phyloP scores from a whole-genome alignment of 2,329 filamentous ascomycete genomes.

The Cercospora janseana region DNA sequence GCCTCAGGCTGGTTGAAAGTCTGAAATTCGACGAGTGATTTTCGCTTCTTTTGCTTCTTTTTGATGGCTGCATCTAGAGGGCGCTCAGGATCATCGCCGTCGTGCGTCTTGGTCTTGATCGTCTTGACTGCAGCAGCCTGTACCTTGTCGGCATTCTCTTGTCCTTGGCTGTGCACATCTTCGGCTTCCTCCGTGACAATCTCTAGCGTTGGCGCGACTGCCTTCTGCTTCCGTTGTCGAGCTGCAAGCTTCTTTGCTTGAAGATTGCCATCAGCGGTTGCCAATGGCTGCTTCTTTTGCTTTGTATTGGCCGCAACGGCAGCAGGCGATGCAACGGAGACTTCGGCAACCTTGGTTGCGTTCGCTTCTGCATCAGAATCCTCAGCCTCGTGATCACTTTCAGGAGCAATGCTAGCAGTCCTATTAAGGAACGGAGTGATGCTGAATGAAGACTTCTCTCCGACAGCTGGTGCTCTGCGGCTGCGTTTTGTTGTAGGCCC shows the following conservation, averaged over 20 bases:
- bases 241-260: constrained; percentile 42
- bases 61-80: constrained; percentile 42
- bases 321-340: constrained; percentile 30
- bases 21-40: constrained; percentile 49
- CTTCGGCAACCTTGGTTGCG: constrained; percentile 30
- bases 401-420: constrained; percentile 57
- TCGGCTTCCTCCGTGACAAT: constrained; percentile 45
- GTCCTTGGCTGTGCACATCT: constrained; percentile 38
- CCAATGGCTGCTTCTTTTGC: constrained; percentile 44
- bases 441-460: constrained; percentile 88
- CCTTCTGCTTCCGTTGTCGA: constrained; percentile 41
- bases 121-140: constrained; percentile 36
- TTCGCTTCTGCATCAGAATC: constrained; percentile 25
- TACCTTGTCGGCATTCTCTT: constrained; percentile 38
- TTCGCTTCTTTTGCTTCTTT: constrained; percentile 43
- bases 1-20: constrained; percentile 38
- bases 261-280: constrained; percentile 45
- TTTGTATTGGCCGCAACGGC: constrained; percentile 27
- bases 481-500: constrained; percentile 48
- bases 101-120: constrained; percentile 41
- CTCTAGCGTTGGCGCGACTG: constrained; percentile 40
- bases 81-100: constrained; percentile 31
- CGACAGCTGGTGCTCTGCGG: constrained; percentile 57
- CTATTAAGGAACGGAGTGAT: constrained; percentile 91
- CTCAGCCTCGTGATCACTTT: constrained; percentile 40